A percentile compares a stretch with the other conserved stretches of the same genome.
These are phyloP conservation scores for Chenopodium formosanum DNA, from an alignment of 148 eudicot genomes.

Conservation along the genomic window DNA sequence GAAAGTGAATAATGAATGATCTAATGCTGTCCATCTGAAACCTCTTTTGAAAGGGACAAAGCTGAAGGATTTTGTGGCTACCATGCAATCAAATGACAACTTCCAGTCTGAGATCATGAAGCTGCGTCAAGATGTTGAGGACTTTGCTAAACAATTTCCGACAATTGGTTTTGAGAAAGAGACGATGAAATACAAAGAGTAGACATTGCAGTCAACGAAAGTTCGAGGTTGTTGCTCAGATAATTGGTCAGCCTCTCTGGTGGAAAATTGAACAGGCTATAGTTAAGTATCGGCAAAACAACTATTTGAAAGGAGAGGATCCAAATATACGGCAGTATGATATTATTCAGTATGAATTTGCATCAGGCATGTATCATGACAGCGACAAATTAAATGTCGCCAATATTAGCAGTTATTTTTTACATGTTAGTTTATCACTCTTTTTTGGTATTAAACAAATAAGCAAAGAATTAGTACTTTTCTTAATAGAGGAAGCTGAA, in stretches of 20 bases:
- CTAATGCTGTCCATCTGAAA: slow-evolving; percentile 1
- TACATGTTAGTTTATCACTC: neutral
- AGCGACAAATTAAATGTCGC: neutral
- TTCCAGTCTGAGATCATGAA: slow-evolving; percentile 74
- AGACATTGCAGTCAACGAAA: neutral
- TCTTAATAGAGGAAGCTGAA: neutral
- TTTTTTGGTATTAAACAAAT: neutral
- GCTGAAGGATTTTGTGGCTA: slow-evolving; percentile 82
- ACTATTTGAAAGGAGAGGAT: neutral
- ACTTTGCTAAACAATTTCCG: slow-evolving; percentile 95
- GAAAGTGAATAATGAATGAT: neutral
- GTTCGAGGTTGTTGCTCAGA: neutral
- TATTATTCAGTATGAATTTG: neutral
- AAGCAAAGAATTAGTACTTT: neutral
- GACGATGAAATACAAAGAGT: slow-evolving; percentile 93
- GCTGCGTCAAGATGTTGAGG: slow-evolving; percentile 79
- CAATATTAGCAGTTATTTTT: neutral
- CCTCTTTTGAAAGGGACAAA: slow-evolving; percentile 60
- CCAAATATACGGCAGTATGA: neutral
- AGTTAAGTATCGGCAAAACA: neutral
- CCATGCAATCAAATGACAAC: slow-evolving; percentile 59
- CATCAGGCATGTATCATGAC: neutral
- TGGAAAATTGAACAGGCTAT: neutral
- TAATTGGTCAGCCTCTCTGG: neutral
- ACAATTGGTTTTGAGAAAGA: slow-evolving; percentile 96